These are phyloP conservation scores for Penicillium coprophilum DNA, from an alignment of 495 filamentous ascomycete species.

Conservation along the genomic window DNA sequence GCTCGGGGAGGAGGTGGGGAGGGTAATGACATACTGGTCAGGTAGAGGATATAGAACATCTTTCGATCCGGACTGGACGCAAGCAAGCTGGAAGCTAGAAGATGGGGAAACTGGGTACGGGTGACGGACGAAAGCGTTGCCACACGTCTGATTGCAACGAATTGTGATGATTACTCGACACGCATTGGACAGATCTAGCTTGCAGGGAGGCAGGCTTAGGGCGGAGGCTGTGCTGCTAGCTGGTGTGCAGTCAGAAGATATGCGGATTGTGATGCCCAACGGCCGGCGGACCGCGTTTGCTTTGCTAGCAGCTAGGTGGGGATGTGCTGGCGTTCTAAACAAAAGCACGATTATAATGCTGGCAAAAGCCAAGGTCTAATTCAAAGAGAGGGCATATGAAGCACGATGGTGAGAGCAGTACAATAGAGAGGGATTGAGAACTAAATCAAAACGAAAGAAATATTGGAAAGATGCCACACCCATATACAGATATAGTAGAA, in stretches of 20 bases:
- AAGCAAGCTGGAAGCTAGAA: not conserved
- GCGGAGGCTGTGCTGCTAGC: not conserved
- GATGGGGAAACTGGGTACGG: slow-evolving; percentile 19
- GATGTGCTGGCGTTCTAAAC: slow-evolving; percentile 2
- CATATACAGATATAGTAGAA: slow-evolving; percentile 23
- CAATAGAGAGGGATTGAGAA: slow-evolving; percentile 7
- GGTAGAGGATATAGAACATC: slow-evolving; percentile 71
- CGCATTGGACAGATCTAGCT: slow-evolving; percentile 33
- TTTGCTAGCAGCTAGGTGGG: not conserved
- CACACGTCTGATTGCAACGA: slow-evolving; percentile 29
- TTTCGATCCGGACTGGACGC: slow-evolving; percentile 1
- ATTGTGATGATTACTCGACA: slow-evolving; percentile 34
- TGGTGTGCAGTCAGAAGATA: slow-evolving; percentile 16
- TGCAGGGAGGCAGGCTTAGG: slow-evolving; percentile 8
- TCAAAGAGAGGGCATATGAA: not conserved
- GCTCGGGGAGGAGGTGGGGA: slow-evolving; percentile 7
- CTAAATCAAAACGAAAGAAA: slow-evolving; percentile 14
- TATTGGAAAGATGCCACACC: slow-evolving; percentile 21
- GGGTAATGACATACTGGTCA: slow-evolving; percentile 56
- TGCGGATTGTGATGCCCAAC: slow-evolving; percentile 41
- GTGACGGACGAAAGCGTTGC: slow-evolving; percentile 7
- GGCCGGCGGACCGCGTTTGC: slow-evolving; percentile 7
- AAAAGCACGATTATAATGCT: slow-evolving; percentile 1
- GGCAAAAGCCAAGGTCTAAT: not conserved
- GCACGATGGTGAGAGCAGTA: not conserved